Evolutionary conservation across 2,329 filamentous ascomycete genomes (phyloP).

Genomic region (Orbilia javanica): DNA sequence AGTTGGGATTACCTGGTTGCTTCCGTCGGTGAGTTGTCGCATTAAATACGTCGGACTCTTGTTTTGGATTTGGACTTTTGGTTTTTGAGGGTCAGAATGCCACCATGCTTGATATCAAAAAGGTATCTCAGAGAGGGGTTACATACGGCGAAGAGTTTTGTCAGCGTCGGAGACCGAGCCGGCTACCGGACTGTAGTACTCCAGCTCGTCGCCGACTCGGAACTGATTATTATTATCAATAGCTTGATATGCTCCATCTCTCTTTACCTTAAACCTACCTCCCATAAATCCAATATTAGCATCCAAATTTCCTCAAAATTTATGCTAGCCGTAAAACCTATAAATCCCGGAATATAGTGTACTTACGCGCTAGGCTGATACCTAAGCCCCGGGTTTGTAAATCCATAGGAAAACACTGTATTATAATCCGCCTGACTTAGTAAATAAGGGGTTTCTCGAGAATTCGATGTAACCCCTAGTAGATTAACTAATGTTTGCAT

Average conservation of each 20-base stretch:
- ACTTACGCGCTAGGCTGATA: conserved; percentile 34
- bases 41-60: neutral
- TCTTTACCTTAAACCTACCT: conserved; percentile 42
- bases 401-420: conserved; percentile 38
- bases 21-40: conserved; percentile 14
- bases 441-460: neutral
- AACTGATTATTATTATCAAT: conserved; percentile 38
- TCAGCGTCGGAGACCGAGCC: neutral
- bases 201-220: conserved; percentile 27
- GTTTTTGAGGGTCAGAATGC: neutral
- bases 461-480: neutral
- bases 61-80: conserved; percentile 32
- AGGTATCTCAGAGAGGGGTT: neutral
- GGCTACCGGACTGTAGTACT: conserved; percentile 32
- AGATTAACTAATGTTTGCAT: conserved; percentile 31
- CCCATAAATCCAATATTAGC: neutral
- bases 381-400: conserved; percentile 27
- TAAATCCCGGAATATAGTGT: too few species aligned
- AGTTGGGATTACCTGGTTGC: neutral
- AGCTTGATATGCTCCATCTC: conserved; percentile 23
- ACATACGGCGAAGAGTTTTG: conserved; percentile 30
- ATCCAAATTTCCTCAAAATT: neutral
- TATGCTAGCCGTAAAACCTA: too few species aligned
- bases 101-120: neutral
- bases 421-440: conserved; percentile 29